These are phyloP conservation scores for Pseudogymnoascus sp. DNA, from an alignment of 2,329 filamentous ascomycete genomes.

Conservation along the genomic window DNA sequence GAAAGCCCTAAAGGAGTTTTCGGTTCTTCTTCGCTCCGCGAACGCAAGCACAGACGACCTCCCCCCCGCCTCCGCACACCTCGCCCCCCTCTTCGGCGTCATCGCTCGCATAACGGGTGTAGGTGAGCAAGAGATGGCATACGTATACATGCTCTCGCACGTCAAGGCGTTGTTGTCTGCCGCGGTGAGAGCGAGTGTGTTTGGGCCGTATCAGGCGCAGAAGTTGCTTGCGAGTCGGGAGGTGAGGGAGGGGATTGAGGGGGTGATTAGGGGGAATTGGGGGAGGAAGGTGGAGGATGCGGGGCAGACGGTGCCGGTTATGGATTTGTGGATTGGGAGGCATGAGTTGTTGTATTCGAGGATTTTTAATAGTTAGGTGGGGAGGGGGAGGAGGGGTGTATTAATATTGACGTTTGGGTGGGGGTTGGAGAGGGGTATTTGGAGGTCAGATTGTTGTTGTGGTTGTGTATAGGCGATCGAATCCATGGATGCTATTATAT, in stretches of 20 bases:
- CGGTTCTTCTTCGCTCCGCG: constrained; percentile 19
- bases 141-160: constrained; percentile 70
- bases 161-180: constrained; percentile 70
- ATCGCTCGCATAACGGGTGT: constrained; percentile 58
- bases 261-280: constrained; percentile 55
- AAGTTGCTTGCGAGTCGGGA: constrained; percentile 56
- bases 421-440: neutral
- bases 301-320: constrained; percentile 66
- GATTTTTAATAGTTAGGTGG: constrained; percentile 70
- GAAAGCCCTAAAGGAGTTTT: constrained; percentile 23
- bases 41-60: constrained; percentile 18
- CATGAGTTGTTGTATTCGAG: constrained; percentile 79
- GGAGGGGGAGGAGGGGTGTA: neutral
- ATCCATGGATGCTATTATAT: neutral
- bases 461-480: neutral
- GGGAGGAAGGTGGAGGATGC: constrained; percentile 54
- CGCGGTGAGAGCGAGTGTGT: constrained; percentile 67
- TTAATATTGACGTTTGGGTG: neutral
- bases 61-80: constrained; percentile 52
- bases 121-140: constrained; percentile 55
- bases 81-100: constrained; percentile 64
- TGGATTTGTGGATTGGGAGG: constrained; percentile 77
- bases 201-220: constrained; percentile 77
- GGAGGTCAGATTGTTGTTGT: neutral
- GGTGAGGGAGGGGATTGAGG: constrained; percentile 51